These are phyloP conservation scores for Microglena sp. DNA, from an alignment of 139 green algal genomes.

Conservation along the genomic window DNA sequence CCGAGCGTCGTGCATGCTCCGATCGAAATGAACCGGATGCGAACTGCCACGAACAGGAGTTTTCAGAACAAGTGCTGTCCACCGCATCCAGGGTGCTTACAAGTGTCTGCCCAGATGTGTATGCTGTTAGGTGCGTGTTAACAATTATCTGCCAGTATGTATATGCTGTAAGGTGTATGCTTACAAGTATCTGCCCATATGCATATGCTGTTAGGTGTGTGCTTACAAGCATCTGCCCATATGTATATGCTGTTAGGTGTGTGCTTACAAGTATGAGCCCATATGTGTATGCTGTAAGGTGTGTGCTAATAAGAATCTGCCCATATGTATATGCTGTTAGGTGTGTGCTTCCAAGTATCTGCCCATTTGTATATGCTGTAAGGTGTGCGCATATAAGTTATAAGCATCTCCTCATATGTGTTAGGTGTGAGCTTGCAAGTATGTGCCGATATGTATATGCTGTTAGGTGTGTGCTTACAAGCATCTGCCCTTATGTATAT, in stretches of 20 bases:
- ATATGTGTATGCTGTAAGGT: too few species aligned
- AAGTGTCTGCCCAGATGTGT: slow-evolving; percentile 18
- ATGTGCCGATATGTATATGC: too few species aligned
- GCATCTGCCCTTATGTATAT: too few species aligned
- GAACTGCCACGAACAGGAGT: slow-evolving; percentile 20
- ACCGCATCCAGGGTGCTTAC: slow-evolving; percentile 13
- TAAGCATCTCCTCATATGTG: too few species aligned
- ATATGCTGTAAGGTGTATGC: not conserved
- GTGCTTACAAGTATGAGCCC: too few species aligned
- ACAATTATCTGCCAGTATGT: not conserved
- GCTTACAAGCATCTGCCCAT: not conserved
- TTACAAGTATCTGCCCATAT: not conserved
- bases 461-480: too few species aligned
- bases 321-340: too few species aligned
- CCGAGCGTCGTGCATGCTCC: slow-evolving; percentile 25
- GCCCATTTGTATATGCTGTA: too few species aligned
- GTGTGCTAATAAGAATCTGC: too few species aligned
- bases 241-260: not conserved
- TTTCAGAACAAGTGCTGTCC: slow-evolving; percentile 23
- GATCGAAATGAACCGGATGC: slow-evolving; percentile 20
- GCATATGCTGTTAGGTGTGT: not conserved
- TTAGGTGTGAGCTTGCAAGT: too few species aligned
- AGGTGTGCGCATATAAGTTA: too few species aligned
- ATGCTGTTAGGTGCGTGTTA: slow-evolving; percentile 17
- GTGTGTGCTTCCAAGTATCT: too few species aligned